Evolutionary conservation across 2,329 filamentous ascomycete genomes (phyloP), one percentile per base, ranked within the genome.

Genomic region (Aspergillus unguis): DNA sequence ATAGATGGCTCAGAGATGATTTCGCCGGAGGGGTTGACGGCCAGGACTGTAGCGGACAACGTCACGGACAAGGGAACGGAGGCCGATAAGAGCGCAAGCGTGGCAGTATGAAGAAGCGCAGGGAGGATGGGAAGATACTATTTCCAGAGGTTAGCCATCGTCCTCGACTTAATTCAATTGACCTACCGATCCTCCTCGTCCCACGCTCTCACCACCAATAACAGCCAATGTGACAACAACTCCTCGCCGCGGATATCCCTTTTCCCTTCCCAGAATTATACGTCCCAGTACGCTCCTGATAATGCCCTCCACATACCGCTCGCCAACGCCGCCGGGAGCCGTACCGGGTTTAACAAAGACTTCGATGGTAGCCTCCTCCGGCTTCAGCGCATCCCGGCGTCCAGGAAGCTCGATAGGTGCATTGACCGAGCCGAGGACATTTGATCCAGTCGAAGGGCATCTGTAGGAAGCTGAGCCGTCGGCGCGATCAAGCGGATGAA

Each of bases 291-390:
- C 61, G 40, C 60, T 63, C 31, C 65, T 70, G 40, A 77, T 44
- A 35, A 76, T 67, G 3, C 67, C 84, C 74, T 96, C 92, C 26
- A 95, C 83, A 71, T 95, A 90, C 62, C 90, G 82, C 72, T 92
- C 88, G 57, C 86, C 82, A 17, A 87, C 87, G 85, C 91, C 87
- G 77, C 88, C 90, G 42, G 94, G 85, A 11, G 92, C 92, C 58
- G 87, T 85, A 33, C 88, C 86, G 44, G 92, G 92, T 69, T 94
- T 85, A 59, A 99, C 83, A 68, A 92, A 85, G 53, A 99, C 89
- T 72, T 97, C 94, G 59, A 99, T 79, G 45, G 87, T 84, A 28
- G 92, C 90, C 75, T 96, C 91, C 71, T 95, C 92, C 6, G 94
- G 88, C 60, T 94, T 84, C 71, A 97, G 90, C 26, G 71, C 66